A percentile compares a stretch with the other conserved stretches of the same genome.
These are phyloP conservation scores for Citrus sp. DNA, from an alignment of 345 rosid genomes.

Conservation along the genomic window DNA sequence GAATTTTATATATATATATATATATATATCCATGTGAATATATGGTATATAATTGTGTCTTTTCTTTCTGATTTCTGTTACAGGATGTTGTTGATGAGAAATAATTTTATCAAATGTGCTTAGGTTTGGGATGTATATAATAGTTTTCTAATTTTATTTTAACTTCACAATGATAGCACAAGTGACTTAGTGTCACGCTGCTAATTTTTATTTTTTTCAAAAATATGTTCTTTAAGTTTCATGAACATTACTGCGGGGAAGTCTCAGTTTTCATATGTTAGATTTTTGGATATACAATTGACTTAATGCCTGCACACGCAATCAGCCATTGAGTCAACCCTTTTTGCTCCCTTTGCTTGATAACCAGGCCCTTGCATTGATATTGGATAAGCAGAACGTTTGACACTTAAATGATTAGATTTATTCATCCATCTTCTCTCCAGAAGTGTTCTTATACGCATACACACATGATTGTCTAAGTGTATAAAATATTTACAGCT, in stretches of 20 bases:
- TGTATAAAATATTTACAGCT: conserved; percentile 27
- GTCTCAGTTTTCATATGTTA: background rate
- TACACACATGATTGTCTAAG: background rate
- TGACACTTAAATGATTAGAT: background rate
- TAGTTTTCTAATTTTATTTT: background rate
- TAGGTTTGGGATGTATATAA: background rate
- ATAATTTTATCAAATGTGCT: background rate
- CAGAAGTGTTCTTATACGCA: background rate
- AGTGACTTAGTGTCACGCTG: background rate
- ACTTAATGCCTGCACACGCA: background rate
- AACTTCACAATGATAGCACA: background rate
- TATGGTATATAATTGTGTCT: background rate
- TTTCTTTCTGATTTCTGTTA: background rate
- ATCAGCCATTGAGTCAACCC: background rate
- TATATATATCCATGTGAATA: too few relatives aligned
- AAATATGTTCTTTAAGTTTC: background rate
- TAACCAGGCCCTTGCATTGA: background rate
- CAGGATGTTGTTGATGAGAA: background rate
- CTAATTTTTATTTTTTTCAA: too few relatives aligned
- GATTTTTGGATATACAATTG: background rate
- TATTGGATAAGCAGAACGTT: background rate
- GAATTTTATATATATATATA: background rate
- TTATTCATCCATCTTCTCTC: background rate
- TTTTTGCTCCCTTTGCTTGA: background rate
- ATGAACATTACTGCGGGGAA: background rate